A percentile compares a stretch with the other conserved stretches of the same genome.
These are phyloP conservation scores for Trichoderma sp. DNA, from an alignment of 2,329 filamentous ascomycete species.

Conservation along the genomic window DNA sequence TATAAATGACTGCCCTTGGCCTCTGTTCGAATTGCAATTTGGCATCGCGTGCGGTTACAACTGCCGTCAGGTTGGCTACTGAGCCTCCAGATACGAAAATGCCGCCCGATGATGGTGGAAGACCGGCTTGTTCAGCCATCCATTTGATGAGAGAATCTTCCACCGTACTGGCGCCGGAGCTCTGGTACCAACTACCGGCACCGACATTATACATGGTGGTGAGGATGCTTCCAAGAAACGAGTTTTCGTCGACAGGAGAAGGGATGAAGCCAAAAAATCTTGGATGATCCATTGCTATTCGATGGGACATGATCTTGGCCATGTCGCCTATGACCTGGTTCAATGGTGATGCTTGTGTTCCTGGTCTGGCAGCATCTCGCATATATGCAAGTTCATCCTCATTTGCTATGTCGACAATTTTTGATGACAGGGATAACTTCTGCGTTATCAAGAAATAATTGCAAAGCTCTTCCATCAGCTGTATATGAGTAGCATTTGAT, in stretches of 20 bases:
- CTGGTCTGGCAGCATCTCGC: not conserved
- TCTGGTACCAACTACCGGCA: conserved; percentile 24
- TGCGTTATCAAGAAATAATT: not conserved
- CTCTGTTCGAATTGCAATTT: conserved; percentile 17
- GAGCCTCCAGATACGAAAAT: conserved; percentile 28
- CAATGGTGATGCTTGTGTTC: not conserved
- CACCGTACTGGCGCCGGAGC: conserved; percentile 25
- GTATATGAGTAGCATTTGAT: not conserved
- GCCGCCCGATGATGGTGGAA: conserved; percentile 23
- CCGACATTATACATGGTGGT: conserved; percentile 25
- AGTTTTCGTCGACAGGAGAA: conserved; percentile 23
- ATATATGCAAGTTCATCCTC: not conserved
- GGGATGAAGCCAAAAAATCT: conserved; percentile 27
- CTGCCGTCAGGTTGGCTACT: conserved; percentile 28
- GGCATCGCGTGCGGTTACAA: conserved; percentile 24
- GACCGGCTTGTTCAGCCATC: conserved; percentile 22
- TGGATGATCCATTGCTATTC: conserved; percentile 20
- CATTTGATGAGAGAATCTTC: conserved; percentile 28
- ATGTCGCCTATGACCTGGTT: conserved; percentile 10
- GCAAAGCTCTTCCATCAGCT: not conserved
- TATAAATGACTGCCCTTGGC: conserved; percentile 20
- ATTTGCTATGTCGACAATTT: not conserved
- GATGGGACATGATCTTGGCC: conserved; percentile 14
- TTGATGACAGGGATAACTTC: not conserved
- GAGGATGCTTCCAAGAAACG: conserved; percentile 26